Base-by-base conservation (phyloP, 768 basidiomycete genomes). In the Lactarius evosmus region DNA sequence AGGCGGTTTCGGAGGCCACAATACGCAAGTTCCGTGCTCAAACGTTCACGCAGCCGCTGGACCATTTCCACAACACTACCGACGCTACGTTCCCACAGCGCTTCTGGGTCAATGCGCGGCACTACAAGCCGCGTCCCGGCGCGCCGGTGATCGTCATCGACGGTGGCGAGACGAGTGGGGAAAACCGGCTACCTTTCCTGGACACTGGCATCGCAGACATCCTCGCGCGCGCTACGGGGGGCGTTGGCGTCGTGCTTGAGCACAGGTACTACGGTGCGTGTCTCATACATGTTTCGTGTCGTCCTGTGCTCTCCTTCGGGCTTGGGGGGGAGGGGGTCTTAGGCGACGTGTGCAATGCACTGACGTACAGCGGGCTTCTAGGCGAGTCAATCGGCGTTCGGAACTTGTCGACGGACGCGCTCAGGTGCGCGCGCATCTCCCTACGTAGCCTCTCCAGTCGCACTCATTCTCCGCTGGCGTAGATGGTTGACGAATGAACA, bases 401-500 rank as follows among this genome's bases (percentile, higher is more conserved):
- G 32, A 85, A 92, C 74, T 81, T 96, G 62, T 85, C 89, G 3
- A 95, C 93, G 8, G 91, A 94, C 69, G 81, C 89, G 33, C 78
- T 97, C 56, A 82, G 94, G 87, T 88, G 70, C 62, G 72, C 9
- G 16, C 30, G 17, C 36, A 11, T 34, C 19, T 0, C 17, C 36
- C 7, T 7, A 4, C 11, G 29, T 17, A 40, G 6, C 36, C 4
- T 8, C 12, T 52, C n/a, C 29, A 25, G n/a, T 25, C 12, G 5
- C 16, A 22, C 40, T 32, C 33, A 53, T 16, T 14, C 7, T 14
- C 9, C n/a, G 16, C 34, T 61, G 41, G 25, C 22, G 36, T 65
- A 92, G 91, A 25, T 98, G 89, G 83, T 80, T 99, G 56, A 90
- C 87, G 70, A 98, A 98, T 61, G 89, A 83, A 16, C 95, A 98